Percentiles rank a stretch among this genome's conserved stretches.
Evolutionary conservation across 768 basidiomycete species (phyloP).

Genomic region (Suillus brevipes): DNA sequence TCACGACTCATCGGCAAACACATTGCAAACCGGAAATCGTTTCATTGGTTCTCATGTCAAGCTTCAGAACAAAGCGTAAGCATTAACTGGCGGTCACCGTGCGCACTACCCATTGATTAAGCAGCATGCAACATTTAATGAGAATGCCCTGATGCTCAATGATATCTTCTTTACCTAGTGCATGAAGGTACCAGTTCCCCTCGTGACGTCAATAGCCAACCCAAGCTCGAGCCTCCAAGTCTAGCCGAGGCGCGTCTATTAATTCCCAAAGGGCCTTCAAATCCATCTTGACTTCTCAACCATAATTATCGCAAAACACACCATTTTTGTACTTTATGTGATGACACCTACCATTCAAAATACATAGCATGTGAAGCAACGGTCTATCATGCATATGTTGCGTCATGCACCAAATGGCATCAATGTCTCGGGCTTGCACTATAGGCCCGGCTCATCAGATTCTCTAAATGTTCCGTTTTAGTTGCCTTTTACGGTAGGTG

Average conservation of each 20-base stretch:
- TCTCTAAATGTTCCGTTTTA: background rate
- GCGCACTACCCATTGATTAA: background rate
- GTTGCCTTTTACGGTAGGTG: background rate
- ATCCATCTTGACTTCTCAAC: no score
- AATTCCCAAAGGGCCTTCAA: no score
- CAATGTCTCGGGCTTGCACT: background rate
- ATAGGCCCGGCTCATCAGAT: background rate
- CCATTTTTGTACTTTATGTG: no score
- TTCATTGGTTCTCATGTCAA: background rate
- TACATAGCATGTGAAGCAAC: background rate
- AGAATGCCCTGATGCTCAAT: no score
- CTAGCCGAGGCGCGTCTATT: no score
- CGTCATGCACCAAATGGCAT: background rate
- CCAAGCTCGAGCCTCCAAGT: no score
- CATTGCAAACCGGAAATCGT: background rate
- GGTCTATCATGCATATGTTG: no score
- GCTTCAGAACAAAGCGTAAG: background rate
- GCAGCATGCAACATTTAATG: background rate
- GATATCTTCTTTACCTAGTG: no score
- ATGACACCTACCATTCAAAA: no score
- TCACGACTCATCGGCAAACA: background rate
- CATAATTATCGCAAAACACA: no score
- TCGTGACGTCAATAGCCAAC: no score
- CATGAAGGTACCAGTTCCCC: no score
- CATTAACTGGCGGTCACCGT: background rate